These are phyloP conservation scores for Tolypocladium cylindrosporum DNA, from an alignment of 2,329 filamentous ascomycete genomes.

Conservation along the genomic window DNA sequence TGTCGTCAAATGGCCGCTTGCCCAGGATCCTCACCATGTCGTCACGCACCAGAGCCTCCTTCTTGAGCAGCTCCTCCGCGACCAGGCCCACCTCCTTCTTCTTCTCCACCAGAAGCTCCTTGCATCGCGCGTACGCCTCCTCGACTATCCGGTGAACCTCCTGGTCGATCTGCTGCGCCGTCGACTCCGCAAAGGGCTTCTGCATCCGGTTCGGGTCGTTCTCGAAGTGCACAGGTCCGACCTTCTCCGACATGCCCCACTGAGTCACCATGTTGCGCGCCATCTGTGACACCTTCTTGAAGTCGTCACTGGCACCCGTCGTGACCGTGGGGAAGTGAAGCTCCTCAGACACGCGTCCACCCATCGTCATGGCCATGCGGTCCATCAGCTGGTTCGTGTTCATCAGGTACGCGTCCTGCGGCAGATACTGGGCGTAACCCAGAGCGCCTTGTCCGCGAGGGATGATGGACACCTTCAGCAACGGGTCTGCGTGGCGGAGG, in stretches of 20 bases:
- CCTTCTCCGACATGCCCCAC: conserved; percentile 94
- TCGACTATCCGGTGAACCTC: conserved; percentile 90
- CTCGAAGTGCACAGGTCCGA: conserved; percentile 87
- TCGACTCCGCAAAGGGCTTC: conserved; percentile 94
- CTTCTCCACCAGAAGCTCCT: conserved; percentile 71
- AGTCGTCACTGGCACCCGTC: conserved; percentile 89
- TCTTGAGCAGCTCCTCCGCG: conserved; percentile 83
- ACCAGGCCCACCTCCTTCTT: conserved; percentile 82
- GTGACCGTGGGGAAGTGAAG: conserved; percentile 95
- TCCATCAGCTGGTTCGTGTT: conserved; percentile 94
- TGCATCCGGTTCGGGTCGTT: conserved; percentile 72
- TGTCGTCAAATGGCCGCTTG: conserved; percentile 71
- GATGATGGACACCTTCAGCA: conserved; percentile 98
- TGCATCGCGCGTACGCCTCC: conserved; percentile 86
- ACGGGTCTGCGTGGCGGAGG: conserved; percentile 89
- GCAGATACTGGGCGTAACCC: conserved; percentile 96
- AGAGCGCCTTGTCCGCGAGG: conserved; percentile 88
- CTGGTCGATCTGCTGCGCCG: conserved; percentile 80
- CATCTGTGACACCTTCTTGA: conserved; percentile 96
- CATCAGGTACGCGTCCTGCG: conserved; percentile 90
- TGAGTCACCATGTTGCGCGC: conserved; percentile 98
- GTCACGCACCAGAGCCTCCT: conserved; percentile 85
- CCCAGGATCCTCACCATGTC: conserved; percentile 87
- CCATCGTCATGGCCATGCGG: conserved; percentile 98
- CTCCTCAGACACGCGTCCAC: conserved; percentile 90